Evolutionary conservation across 345 rosid species (phyloP).

Genomic region (Mercurialis annua): DNA sequence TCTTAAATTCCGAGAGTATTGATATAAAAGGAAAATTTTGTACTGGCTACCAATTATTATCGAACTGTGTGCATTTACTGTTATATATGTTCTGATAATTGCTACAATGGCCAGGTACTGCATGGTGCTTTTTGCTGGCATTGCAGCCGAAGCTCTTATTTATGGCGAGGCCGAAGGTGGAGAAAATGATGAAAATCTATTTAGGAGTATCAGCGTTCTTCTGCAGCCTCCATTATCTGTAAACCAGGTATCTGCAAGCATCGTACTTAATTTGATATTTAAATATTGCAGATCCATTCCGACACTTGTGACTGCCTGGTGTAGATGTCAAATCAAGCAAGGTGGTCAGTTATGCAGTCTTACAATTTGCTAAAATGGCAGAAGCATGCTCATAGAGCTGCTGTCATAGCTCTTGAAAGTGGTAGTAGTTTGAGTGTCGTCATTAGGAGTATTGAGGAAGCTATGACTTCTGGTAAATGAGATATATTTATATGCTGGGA

Average conservation of each 20-base stretch:
- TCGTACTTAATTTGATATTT: conserved; percentile 5
- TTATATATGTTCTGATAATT: background rate
- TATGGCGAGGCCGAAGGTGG: conserved; percentile 97
- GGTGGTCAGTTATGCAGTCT: conserved; percentile 86
- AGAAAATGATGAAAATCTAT: conserved; percentile 91
- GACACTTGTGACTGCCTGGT: conserved; percentile 4
- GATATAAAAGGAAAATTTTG: background rate
- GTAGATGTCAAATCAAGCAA: conserved; percentile 99
- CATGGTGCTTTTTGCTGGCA: conserved; percentile 96
- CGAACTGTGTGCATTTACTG: background rate
- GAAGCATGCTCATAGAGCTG: conserved; percentile 66
- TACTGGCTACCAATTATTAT: background rate
- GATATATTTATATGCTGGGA: background rate
- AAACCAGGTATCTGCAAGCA: conserved; percentile 48
- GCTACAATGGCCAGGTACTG: conserved; percentile 54
- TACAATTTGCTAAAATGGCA: conserved; percentile 94
- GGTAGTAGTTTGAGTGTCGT: conserved; percentile 73
- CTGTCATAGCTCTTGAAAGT: conserved; percentile 75
- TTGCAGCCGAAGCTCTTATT: conserved; percentile 91
- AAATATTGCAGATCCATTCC: background rate
- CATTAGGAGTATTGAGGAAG: conserved; percentile 74
- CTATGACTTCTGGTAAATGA: conserved; percentile 50
- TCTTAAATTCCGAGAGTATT: no score
- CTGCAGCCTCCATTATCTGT: conserved; percentile 77
- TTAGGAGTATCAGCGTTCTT: conserved; percentile 80